A percentile compares a stretch with the other conserved stretches of the same genome.
Evolutionary conservation across 345 rosid species (phyloP).

Genomic region (Brassica cretica): DNA sequence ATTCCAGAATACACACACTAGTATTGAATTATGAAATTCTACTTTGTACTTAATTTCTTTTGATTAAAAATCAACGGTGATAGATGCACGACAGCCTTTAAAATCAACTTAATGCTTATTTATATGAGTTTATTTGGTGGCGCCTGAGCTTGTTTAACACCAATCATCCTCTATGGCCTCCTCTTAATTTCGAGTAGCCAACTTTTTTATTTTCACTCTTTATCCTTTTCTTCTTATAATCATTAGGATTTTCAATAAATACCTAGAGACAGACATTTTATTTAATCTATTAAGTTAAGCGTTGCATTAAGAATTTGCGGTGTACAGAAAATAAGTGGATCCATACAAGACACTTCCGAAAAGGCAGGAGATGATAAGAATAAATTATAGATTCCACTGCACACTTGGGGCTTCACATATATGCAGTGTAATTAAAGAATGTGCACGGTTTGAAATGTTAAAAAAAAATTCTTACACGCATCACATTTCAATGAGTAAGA

Average conservation of each 20-base stretch:
- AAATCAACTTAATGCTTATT: background rate
- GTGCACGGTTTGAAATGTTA: background rate
- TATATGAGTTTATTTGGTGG: background rate
- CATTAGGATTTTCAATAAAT: background rate
- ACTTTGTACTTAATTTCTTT: conserved; percentile 22
- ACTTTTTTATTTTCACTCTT: background rate
- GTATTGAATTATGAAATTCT: background rate
- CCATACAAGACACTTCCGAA: conserved; percentile 18
- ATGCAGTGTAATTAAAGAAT: background rate
- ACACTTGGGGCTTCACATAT: background rate
- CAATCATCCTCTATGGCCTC: conserved; percentile 7
- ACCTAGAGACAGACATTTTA: background rate
- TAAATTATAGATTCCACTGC: background rate
- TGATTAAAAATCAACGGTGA: conserved; percentile 25
- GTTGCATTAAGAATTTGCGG: background rate
- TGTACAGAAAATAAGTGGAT: conserved; percentile 7
- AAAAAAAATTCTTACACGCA: background rate
- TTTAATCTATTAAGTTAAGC: background rate
- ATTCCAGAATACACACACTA: background rate
- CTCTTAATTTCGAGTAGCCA: conserved; percentile 27
- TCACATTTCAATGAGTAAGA: background rate
- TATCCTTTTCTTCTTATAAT: background rate
- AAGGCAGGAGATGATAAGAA: conserved; percentile 22
- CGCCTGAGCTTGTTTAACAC: conserved; percentile 1
- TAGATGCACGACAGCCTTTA: conserved; percentile 30